These are phyloP conservation scores for Tetrapisispora iriomotensis DNA, from an alignment of 805 yeast species.

Conservation along the genomic window DNA sequence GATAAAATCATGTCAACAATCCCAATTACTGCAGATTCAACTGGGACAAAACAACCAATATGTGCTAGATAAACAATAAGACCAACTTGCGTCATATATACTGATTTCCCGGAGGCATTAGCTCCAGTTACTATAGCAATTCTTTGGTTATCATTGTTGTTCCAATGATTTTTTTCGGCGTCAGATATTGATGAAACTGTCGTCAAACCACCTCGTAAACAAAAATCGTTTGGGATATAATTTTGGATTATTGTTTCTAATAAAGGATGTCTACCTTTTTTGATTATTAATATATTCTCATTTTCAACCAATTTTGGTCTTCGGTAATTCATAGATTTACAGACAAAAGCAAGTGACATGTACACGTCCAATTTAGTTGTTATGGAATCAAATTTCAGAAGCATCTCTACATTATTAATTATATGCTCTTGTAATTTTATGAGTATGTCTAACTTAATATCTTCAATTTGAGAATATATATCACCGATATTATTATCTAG, in stretches of 20 bases:
- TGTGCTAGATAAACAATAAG: slow-evolving; percentile 41
- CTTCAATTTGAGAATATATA: slow-evolving; percentile 32
- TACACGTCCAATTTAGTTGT: slow-evolving; percentile 33
- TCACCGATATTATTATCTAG: slow-evolving; percentile 36
- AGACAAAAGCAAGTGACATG: slow-evolving; percentile 28
- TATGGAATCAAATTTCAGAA: slow-evolving; percentile 14
- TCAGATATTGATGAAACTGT: neutral
- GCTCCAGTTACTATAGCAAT: slow-evolving; percentile 40
- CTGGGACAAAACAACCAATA: slow-evolving; percentile 48
- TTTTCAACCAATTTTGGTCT: slow-evolving; percentile 28
- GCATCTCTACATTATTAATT: slow-evolving; percentile 3
- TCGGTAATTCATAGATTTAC: slow-evolving; percentile 20
- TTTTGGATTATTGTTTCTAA: slow-evolving; percentile 33
- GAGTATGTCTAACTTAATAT: slow-evolving; percentile 34
- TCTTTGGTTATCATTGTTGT: slow-evolving; percentile 15
- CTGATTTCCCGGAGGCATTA: slow-evolving; percentile 44
- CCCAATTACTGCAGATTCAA: slow-evolving; percentile 36
- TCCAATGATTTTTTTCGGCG: slow-evolving; percentile 3
- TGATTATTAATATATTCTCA: slow-evolving; percentile 24
- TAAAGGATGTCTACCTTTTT: slow-evolving; percentile 39
- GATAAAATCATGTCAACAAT: slow-evolving; percentile 40
- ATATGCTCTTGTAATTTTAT: slow-evolving; percentile 25
- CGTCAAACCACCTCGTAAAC: slow-evolving; percentile 18
- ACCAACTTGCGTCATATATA: slow-evolving; percentile 40
- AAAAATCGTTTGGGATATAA: slow-evolving; percentile 37